These are phyloP conservation scores for Arthrobotrys sphaeroides DNA, from an alignment of 2,329 filamentous ascomycete species.

Conservation along the genomic window DNA sequence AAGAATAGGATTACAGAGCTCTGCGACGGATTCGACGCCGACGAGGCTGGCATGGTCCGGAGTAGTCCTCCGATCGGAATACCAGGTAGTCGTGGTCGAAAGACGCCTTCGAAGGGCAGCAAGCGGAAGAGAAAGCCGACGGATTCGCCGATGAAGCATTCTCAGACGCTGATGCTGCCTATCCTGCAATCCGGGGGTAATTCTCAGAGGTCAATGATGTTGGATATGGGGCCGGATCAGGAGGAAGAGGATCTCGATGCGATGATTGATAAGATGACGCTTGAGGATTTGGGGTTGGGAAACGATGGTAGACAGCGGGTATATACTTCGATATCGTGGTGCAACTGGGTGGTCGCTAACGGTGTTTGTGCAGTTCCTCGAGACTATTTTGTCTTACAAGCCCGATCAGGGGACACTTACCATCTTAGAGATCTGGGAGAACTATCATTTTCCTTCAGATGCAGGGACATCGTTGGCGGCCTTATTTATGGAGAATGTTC, in stretches of 20 bases:
- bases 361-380: conserved; percentile 6
- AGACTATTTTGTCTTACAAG: conserved; percentile 21
- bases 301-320: conserved; percentile 33
- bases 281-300: conserved; percentile 35
- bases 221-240: conserved; percentile 20
- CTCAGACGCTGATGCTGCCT: conserved; percentile 40
- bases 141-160: conserved; percentile 49
- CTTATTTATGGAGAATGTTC: conserved; percentile 46
- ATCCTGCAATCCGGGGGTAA: conserved; percentile 35
- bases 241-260: conserved; percentile 47
- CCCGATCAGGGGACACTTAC: conserved; percentile 14
- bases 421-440: conserved; percentile 33
- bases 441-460: conserved; percentile 33
- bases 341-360: neutral
- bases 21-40: conserved; percentile 49
- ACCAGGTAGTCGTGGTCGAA: conserved; percentile 30
- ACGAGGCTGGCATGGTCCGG: conserved; percentile 45
- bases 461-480: conserved; percentile 31
- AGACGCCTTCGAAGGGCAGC: conserved; percentile 42
- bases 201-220: conserved; percentile 32
- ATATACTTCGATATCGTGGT: neutral
- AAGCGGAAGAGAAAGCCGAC: conserved; percentile 52
- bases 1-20: conserved; percentile 24
- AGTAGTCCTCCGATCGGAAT: conserved; percentile 44
- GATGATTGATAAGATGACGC: conserved; percentile 41